Percentiles rank a stretch among this genome's conserved stretches.
Conservation (phyloP, 2,329 filamentous ascomycete genomes). For the Verticillium nubilum region DNA sequence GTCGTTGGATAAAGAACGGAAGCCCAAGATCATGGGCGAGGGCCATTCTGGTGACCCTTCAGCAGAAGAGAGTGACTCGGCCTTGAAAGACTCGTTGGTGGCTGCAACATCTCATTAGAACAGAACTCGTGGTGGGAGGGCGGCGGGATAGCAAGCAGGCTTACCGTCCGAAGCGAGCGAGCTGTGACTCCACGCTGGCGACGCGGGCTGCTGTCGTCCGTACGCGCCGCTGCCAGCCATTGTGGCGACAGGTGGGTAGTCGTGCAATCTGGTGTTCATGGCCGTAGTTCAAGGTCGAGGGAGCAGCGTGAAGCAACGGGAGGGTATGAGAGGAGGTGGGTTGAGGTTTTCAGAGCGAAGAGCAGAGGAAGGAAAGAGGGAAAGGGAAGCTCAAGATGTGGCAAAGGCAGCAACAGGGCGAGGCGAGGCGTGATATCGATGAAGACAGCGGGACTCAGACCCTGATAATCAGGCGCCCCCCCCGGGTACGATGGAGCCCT, state of each 20-base stretch:
- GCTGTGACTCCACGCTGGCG: background rate
- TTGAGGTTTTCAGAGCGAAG: background rate
- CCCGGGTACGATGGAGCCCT: constrained; percentile 8
- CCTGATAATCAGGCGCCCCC: constrained; percentile 9
- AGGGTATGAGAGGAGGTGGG: background rate
- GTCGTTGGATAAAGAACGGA: background rate
- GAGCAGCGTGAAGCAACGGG: background rate
- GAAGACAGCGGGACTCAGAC: constrained; percentile 12
- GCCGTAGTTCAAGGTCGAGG: background rate
- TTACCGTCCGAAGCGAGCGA: background rate
- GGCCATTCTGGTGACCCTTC: background rate
- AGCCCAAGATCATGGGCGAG: background rate
- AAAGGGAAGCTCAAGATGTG: constrained; percentile 4
- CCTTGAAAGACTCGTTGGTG: background rate
- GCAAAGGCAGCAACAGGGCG: background rate
- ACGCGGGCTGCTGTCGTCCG: background rate
- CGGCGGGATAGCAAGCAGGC: background rate
- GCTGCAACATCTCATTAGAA: background rate
- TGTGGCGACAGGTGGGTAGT: constrained; percentile 8
- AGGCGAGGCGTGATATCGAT: constrained; percentile 12
- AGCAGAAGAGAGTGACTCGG: background rate
- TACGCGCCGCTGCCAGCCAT: background rate
- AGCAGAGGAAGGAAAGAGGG: background rate
- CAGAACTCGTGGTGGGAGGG: background rate
- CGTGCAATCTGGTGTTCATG: constrained; percentile 7